These are phyloP conservation scores for Tolypocladium ophioglossoides DNA, from an alignment of 2,329 filamentous ascomycete species.

Conservation along the genomic window DNA sequence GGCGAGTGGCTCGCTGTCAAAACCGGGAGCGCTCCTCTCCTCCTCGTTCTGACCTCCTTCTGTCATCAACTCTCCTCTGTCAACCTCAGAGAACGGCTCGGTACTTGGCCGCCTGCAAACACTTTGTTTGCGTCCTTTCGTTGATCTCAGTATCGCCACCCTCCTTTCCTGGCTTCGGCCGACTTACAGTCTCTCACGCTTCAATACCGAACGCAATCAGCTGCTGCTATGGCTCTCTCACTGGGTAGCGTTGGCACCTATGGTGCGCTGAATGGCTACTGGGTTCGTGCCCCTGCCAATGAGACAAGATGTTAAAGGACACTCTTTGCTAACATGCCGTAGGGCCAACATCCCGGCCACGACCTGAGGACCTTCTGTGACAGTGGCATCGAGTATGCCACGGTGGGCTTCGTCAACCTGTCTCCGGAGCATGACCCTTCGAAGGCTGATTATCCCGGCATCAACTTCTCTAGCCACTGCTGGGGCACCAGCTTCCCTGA, in stretches of 20 bases:
- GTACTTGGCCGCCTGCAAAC: constrained; percentile 21
- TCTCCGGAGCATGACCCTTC: constrained; percentile 23
- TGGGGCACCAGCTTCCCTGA: constrained; percentile 15
- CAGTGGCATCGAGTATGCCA: constrained; percentile 24
- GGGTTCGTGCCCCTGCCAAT: constrained; percentile 18
- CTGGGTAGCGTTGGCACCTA: constrained; percentile 11
- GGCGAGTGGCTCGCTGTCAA: constrained; percentile 4
- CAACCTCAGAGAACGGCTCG: constrained; percentile 14
- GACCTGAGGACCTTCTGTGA: constrained; percentile 24
- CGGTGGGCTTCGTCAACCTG: constrained; percentile 26
- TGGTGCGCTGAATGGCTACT: constrained; percentile 29
- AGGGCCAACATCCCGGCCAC: constrained; percentile 26
- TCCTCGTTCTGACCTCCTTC: constrained; percentile 3
- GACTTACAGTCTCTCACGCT: constrained; percentile 14
- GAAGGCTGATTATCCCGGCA: constrained; percentile 21
- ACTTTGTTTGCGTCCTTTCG: constrained; percentile 29
- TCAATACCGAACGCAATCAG: background rate
- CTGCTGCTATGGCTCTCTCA: constrained; percentile 13
- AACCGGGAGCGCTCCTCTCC: constrained; percentile 3
- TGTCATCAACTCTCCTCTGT: constrained; percentile 21
- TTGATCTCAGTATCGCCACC: constrained; percentile 21
- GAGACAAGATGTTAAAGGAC: background rate
- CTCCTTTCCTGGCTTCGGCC: constrained; percentile 23
- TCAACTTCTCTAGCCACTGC: constrained; percentile 30
- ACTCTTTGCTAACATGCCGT: background rate